Evolutionary conservation across 371 early-diverging fungal genomes (phyloP).

Genomic region (Cokeromyces recurvatus): DNA sequence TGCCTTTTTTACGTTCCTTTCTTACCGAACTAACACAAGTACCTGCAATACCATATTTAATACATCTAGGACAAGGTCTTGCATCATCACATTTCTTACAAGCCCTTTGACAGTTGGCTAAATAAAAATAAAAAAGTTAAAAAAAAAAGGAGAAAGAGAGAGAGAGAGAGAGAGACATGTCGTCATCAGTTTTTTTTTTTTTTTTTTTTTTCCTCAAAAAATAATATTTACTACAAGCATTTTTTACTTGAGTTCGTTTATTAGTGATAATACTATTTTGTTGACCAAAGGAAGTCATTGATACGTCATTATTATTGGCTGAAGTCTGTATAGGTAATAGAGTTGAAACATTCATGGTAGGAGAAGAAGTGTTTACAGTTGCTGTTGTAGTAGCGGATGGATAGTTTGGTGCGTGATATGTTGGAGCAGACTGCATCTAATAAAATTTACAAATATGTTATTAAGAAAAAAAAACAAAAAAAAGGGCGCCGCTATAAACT

Average conservation of each 20-base stretch:
- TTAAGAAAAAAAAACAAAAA: slow-evolving; percentile 2
- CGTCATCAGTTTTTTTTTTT: slow-evolving; percentile 16
- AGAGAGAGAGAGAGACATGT: too few relatives aligned
- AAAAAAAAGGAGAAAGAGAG: too few relatives aligned
- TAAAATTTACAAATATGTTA: too few relatives aligned
- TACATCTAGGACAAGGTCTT: slow-evolving; percentile 84
- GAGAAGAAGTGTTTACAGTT: not conserved
- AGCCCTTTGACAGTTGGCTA: slow-evolving; percentile 86
- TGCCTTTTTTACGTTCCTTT: slow-evolving; percentile 81
- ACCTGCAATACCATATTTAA: slow-evolving; percentile 67
- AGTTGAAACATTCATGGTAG: too few relatives aligned
- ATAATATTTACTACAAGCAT: slow-evolving; percentile 42
- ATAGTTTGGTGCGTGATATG: not conserved
- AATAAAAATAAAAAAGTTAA: not conserved
- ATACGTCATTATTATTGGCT: not conserved
- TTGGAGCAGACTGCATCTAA: not conserved
- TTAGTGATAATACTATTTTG: not conserved
- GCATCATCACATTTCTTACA: slow-evolving; percentile 92
- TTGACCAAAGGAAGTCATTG: slow-evolving; percentile 3
- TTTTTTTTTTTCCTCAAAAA: not conserved
- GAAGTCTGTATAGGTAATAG: not conserved
- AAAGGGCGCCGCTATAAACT: slow-evolving; percentile 22
- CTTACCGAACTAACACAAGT: slow-evolving; percentile 79
- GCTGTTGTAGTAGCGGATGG: too few relatives aligned
- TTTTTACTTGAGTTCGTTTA: slow-evolving; percentile 47